A percentile compares a stretch with the other conserved stretches of the same genome.
Evolutionary conservation across 495 filamentous ascomycete species (phyloP).

Genomic region (Durotheca rogersii): DNA sequence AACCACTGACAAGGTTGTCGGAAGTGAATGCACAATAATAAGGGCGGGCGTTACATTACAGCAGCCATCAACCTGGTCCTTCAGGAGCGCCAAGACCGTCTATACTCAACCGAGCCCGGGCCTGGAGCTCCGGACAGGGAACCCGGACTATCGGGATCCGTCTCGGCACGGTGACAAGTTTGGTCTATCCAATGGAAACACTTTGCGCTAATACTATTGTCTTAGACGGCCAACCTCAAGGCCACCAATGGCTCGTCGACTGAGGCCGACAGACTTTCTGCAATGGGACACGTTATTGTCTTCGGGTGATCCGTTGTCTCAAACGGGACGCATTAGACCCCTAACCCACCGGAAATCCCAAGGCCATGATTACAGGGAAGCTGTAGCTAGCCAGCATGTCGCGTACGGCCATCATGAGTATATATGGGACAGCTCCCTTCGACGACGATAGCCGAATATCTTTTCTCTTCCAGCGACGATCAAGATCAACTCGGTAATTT

Average conservation of each 20-base stretch:
- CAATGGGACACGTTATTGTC: neutral
- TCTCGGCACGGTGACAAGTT: neutral
- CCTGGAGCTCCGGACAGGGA: neutral
- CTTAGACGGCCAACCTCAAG: neutral
- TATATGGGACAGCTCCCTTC: neutral
- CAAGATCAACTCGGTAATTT: too few relatives aligned
- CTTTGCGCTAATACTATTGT: neutral
- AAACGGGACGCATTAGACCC: neutral
- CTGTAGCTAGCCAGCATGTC: too few relatives aligned
- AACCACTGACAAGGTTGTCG: too few relatives aligned
- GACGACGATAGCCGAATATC: too few relatives aligned
- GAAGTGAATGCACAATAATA: too few relatives aligned
- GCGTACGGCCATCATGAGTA: neutral
- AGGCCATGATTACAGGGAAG: neutral
- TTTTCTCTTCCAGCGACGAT: too few relatives aligned
- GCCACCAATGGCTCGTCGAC: neutral
- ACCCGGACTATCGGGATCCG: constrained; percentile 1
- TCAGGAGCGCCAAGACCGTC: neutral
- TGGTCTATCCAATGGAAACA: neutral
- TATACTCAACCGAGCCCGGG: neutral
- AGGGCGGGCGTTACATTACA: too few relatives aligned
- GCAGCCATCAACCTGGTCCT: too few relatives aligned
- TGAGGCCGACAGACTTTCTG: neutral
- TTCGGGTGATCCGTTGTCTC: neutral
- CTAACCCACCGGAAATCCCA: neutral